Evolutionary conservation across 345 rosid species (phyloP).

Genomic region (Limnanthes douglasii): DNA sequence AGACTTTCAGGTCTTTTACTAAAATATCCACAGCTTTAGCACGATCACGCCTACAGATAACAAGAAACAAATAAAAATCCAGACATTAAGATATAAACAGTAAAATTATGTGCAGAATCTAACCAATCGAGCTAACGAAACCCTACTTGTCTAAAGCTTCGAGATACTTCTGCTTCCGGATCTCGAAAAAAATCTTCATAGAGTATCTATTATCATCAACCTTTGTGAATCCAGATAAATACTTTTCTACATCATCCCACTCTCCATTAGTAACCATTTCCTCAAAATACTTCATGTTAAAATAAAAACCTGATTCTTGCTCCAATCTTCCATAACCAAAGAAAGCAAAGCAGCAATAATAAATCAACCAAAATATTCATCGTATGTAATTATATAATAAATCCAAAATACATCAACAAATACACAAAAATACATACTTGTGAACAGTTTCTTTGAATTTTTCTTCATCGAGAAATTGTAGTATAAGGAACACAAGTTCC

Average conservation of each 20-base stretch:
- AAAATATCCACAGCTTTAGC: conserved; percentile 69
- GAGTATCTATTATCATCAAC: conserved; percentile 78
- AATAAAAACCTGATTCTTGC: conserved; percentile 78
- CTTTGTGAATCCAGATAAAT: conserved; percentile 66
- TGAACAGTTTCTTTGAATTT: conserved; percentile 70
- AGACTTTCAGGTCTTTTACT: conserved; percentile 79
- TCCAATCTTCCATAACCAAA: conserved; percentile 37
- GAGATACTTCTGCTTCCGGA: conserved; percentile 82
- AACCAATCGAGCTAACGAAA: conserved; percentile 1
- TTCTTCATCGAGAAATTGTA: conserved; percentile 84
- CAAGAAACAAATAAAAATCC: not conserved
- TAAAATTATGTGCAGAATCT: not conserved
- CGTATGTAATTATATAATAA: not conserved
- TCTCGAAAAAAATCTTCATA: conserved; percentile 88
- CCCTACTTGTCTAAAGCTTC: conserved; percentile 84
- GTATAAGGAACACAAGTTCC: conserved; percentile 81
- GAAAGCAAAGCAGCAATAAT: not conserved
- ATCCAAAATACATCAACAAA: not conserved
- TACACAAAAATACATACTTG: conserved; percentile 19
- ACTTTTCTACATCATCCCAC: conserved; percentile 87
- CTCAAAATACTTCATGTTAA: conserved; percentile 75
- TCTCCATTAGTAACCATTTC: conserved; percentile 83
- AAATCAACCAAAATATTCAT: not conserved
- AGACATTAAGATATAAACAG: not conserved
- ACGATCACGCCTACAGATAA: conserved; percentile 51